Conservation (phyloP, 176 grass and related monocot genomes). For the Oryza meridionalis region DNA sequence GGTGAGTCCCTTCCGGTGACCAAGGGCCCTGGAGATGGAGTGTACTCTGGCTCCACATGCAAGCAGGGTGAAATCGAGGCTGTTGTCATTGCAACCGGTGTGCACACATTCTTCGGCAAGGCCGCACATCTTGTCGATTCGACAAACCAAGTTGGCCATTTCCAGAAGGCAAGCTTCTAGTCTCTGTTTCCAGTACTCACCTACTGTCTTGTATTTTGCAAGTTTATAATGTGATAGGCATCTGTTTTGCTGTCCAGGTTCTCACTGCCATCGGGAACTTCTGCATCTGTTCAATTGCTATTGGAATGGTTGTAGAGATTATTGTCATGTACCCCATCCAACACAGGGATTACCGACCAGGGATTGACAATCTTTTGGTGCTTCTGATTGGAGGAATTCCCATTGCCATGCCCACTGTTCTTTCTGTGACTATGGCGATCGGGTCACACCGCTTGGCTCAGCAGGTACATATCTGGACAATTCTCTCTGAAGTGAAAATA, state of each 20-base stretch:
- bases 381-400: slow-evolving; percentile 95
- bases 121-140: slow-evolving; percentile 92
- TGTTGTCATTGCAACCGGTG: slow-evolving; percentile 85
- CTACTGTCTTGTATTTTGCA: slow-evolving; percentile 19
- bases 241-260: slow-evolving; percentile 51
- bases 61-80: slow-evolving; percentile 94
- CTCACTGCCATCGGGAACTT: slow-evolving; percentile 90
- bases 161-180: slow-evolving; percentile 71
- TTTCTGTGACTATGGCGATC: slow-evolving; percentile 96
- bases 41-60: slow-evolving; percentile 93
- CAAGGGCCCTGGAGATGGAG: slow-evolving; percentile 86
- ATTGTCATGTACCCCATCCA: slow-evolving; percentile 88
- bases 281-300: slow-evolving; percentile 84
- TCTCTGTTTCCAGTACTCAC: background rate
- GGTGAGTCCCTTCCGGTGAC: slow-evolving; percentile 83
- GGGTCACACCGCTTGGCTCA: slow-evolving; percentile 82
- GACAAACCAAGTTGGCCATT: slow-evolving; percentile 96
- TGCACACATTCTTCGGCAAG: slow-evolving; percentile 92
- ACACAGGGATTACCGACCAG: slow-evolving; percentile 71
- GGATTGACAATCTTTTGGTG: slow-evolving; percentile 91
- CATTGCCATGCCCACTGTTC: slow-evolving; percentile 94
- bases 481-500: background rate
- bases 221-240: background rate
- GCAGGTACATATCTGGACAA: slow-evolving; percentile 50
- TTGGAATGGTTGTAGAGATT: slow-evolving; percentile 80